phyloP scores from a whole-genome alignment of 2,329 filamentous ascomycete genomes.

The Aspergillus hortae region DNA sequence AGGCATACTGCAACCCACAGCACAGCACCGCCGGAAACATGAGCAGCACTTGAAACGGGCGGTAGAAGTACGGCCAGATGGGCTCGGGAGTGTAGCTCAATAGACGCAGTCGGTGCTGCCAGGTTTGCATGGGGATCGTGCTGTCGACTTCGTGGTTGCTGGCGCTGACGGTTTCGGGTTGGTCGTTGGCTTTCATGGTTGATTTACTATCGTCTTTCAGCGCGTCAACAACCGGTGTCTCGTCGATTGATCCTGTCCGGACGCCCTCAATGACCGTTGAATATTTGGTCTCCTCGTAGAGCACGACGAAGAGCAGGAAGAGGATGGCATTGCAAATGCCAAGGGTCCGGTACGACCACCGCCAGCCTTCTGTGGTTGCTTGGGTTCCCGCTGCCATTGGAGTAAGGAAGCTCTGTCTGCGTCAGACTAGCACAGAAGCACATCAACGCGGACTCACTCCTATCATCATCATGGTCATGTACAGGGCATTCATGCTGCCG shows the following conservation, averaged over 20 bases:
- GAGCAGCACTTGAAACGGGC: conserved; percentile 28
- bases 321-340: conserved; percentile 29
- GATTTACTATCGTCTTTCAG: conserved; percentile 7
- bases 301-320: conserved; percentile 28
- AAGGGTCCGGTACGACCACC: conserved; percentile 34
- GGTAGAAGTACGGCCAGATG: conserved; percentile 29
- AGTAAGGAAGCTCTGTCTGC: conserved; percentile 25
- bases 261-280: conserved; percentile 15
- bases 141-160: conserved; percentile 23
- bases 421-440: not conserved
- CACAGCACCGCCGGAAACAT: conserved; percentile 41
- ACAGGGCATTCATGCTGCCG: conserved; percentile 50
- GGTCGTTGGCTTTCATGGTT: conserved; percentile 1
- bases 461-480: conserved; percentile 41
- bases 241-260: not conserved
- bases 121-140: conserved; percentile 24
- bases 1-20: conserved; percentile 39
- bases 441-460: conserved; percentile 27
- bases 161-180: conserved; percentile 6
- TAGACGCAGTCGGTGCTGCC: conserved; percentile 24
- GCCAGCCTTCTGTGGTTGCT: conserved; percentile 32
- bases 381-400: conserved; percentile 34
- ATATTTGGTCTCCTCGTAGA: conserved; percentile 39
- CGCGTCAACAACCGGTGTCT: not conserved
- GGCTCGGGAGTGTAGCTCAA: conserved; percentile 22